A percentile compares a stretch with the other conserved stretches of the same genome.
These are phyloP conservation scores for Penicillium riverlandense DNA, from an alignment of 495 filamentous ascomycete genomes.

Conservation along the genomic window DNA sequence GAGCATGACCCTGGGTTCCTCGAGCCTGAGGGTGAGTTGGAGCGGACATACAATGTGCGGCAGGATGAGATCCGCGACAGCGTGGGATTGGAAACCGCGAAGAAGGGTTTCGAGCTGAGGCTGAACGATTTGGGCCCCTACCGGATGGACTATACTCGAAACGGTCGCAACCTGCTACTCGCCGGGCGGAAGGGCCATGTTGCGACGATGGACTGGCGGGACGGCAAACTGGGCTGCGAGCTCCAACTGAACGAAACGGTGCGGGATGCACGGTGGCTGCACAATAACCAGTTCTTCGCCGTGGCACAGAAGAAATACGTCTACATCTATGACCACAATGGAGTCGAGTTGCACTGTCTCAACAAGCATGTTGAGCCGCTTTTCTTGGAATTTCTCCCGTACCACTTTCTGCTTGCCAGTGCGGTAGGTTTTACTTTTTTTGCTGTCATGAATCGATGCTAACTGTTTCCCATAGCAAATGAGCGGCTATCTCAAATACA, in stretches of 20 bases:
- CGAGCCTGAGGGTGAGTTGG: conserved; percentile 81
- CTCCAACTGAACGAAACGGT: conserved; percentile 85
- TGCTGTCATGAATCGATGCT: not conserved
- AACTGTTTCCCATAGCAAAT: conserved; percentile 48
- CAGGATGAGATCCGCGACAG: conserved; percentile 77
- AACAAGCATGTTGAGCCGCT: conserved; percentile 87
- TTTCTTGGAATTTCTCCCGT: conserved; percentile 91
- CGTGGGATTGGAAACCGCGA: conserved; percentile 74
- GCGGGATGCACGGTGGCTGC: conserved; percentile 82
- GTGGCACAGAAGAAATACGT: conserved; percentile 97
- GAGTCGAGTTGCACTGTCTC: conserved; percentile 87
- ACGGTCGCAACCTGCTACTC: conserved; percentile 76
- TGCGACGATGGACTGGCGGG: conserved; percentile 93
- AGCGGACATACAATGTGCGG: conserved; percentile 83
- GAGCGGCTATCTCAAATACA: conserved; percentile 84
- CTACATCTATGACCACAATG: conserved; percentile 86
- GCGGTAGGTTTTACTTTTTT: conserved; percentile 45
- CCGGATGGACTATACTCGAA: conserved; percentile 76
- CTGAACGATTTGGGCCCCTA: conserved; percentile 82
- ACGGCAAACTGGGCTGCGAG: conserved; percentile 84
- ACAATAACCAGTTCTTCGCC: conserved; percentile 93
- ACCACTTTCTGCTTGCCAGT: conserved; percentile 89
- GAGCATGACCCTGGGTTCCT: conserved; percentile 84
- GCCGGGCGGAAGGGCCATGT: conserved; percentile 92
- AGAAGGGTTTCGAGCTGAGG: conserved; percentile 87